Evolutionary conservation across 768 basidiomycete genomes (phyloP).

Genomic region (Lyophyllum decastes): DNA sequence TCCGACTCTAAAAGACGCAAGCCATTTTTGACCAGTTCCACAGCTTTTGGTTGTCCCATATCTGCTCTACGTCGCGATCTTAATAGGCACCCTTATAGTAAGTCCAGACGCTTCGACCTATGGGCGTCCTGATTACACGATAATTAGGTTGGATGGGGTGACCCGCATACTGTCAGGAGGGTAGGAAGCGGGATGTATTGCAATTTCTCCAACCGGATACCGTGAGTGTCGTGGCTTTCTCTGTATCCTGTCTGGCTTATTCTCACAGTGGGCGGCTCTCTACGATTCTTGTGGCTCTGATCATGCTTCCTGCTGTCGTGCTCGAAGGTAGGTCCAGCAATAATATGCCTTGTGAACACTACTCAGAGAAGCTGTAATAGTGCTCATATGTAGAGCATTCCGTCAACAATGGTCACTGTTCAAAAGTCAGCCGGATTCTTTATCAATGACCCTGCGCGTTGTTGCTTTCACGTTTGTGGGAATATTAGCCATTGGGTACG

Average conservation of each 20-base stretch:
- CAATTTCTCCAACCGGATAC: constrained; percentile 14
- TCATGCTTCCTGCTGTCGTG: constrained; percentile 16
- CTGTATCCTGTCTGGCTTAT: background rate
- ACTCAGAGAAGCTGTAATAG: background rate
- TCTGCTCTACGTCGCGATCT: constrained; percentile 16
- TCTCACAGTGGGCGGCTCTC: constrained; percentile 18
- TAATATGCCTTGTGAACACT: too few species aligned
- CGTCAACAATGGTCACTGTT: constrained; percentile 22
- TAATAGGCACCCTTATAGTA: constrained; percentile 21
- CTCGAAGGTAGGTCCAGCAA: constrained; percentile 17
- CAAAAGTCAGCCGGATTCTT: constrained; percentile 14
- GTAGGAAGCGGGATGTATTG: constrained; percentile 27
- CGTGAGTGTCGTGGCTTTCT: background rate
- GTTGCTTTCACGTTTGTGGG: constrained; percentile 22
- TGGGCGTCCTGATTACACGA: background rate
- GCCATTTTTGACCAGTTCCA: background rate
- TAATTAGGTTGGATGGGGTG: constrained; percentile 14
- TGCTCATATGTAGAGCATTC: constrained; percentile 20
- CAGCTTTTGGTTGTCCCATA: constrained; percentile 24
- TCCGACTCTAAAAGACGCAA: background rate
- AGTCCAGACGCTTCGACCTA: background rate
- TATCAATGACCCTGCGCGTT: constrained; percentile 25
- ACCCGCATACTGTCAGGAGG: constrained; percentile 13
- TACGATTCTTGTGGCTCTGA: constrained; percentile 14
- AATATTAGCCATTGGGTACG: constrained; percentile 22